Evolutionary conservation across 306 rosid genomes (phyloP).

Genomic region (Fragaria vesca): DNA sequence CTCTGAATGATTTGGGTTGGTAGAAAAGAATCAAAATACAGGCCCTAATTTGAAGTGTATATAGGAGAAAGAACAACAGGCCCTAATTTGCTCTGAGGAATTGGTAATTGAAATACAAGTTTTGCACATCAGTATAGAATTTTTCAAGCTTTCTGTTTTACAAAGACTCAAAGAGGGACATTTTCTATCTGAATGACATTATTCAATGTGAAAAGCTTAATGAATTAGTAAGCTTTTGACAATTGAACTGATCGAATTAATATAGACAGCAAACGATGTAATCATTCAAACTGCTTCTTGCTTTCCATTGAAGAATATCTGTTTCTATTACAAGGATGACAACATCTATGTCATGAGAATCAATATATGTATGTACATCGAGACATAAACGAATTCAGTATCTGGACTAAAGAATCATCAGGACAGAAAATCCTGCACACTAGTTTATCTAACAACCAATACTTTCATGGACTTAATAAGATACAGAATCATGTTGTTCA

Average conservation of each 20-base stretch:
- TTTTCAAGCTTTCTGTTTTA: not conserved
- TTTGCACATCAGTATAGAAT: not conserved
- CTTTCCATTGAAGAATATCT: conserved; percentile 12
- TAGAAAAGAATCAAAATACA: not conserved
- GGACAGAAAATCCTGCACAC: conserved; percentile 45
- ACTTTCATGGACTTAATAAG: conserved; percentile 23
- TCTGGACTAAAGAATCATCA: conserved; percentile 52
- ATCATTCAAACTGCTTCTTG: conserved; percentile 9
- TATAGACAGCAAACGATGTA: not conserved
- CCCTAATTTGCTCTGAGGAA: not conserved
- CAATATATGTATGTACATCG: conserved; percentile 40
- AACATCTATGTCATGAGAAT: conserved; percentile 23
- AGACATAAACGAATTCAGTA: conserved; percentile 31
- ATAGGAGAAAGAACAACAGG: not conserved
- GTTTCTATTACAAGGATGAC: conserved; percentile 14
- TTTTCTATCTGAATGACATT: not conserved
- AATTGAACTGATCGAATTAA: not conserved
- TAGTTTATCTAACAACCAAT: conserved; percentile 38
- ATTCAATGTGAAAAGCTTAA: not conserved
- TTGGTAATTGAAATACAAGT: not conserved
- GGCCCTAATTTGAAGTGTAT: not conserved
- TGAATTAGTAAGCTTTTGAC: not conserved
- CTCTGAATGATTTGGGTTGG: not conserved
- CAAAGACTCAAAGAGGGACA: not conserved
- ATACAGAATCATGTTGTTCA: conserved; percentile 8